Percentiles rank a stretch among this genome's conserved stretches.
Conservation (phyloP, 495 filamentous ascomycete genomes). For the Neurospora discreta region DNA sequence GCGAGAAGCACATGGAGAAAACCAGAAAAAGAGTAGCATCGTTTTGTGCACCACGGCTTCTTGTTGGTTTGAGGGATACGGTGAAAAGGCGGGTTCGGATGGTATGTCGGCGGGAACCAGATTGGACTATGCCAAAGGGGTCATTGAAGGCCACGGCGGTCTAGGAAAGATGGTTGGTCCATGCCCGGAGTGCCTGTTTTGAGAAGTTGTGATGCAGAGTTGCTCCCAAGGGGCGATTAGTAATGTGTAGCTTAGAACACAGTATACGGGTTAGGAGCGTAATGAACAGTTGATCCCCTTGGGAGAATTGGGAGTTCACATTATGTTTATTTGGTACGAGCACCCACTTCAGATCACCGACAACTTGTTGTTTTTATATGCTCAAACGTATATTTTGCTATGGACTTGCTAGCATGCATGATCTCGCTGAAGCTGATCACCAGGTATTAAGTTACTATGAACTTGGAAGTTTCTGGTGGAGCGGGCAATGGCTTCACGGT, state of each 20-base stretch:
- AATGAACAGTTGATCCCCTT: neutral
- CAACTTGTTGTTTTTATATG: neutral
- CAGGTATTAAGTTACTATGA: neutral
- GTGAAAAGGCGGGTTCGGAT: conserved; percentile 4
- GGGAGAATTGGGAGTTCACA: neutral
- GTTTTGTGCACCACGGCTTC: neutral
- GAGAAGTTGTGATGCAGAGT: conserved; percentile 7
- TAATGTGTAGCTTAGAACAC: neutral
- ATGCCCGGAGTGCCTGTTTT: conserved; percentile 16
- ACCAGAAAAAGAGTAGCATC: conserved; percentile 8
- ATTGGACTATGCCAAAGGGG: conserved; percentile 23
- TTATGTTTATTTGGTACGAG: neutral
- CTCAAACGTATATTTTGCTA: neutral
- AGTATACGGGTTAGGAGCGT: neutral
- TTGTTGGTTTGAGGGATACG: neutral
- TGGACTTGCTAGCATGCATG: neutral
- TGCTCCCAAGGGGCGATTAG: neutral
- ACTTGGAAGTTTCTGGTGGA: conserved; percentile 35
- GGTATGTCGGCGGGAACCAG: conserved; percentile 7
- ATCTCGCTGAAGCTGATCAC: neutral
- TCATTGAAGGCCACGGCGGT: conserved; percentile 18
- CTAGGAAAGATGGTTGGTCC: conserved; percentile 24
- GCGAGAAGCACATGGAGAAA: neutral
- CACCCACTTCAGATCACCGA: neutral
- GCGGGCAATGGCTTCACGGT: conserved; percentile 39